These are phyloP conservation scores for Capsella rubella DNA, from an alignment of 441 rosid species.

Conservation along the genomic window DNA sequence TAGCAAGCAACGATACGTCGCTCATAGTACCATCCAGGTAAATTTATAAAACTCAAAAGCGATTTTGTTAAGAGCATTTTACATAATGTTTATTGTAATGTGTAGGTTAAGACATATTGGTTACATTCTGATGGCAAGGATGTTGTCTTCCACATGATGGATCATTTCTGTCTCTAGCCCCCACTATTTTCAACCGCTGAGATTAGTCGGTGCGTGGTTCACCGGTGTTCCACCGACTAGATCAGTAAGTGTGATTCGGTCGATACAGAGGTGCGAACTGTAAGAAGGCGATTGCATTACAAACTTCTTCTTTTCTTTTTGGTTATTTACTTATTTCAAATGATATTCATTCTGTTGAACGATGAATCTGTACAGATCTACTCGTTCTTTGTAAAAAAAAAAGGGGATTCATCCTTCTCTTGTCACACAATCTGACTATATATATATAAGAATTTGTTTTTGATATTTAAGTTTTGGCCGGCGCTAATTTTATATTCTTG, in stretches of 20 bases:
- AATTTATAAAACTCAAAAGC: constrained; percentile 44
- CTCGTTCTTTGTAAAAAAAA: constrained; percentile 21
- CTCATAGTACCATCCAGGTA: constrained; percentile 94
- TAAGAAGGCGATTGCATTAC: constrained; percentile 13
- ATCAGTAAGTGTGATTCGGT: background rate
- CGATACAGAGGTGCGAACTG: constrained; percentile 3
- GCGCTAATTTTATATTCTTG: background rate
- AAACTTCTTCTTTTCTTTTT: constrained; percentile 20
- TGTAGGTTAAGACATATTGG: constrained; percentile 89
- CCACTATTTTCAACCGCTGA: background rate
- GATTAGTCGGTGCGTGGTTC: background rate
- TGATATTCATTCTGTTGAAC: constrained; percentile 4
- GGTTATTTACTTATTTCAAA: constrained; percentile 7
- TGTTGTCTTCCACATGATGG: constrained; percentile 90
- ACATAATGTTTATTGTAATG: constrained; percentile 22
- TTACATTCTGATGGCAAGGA: constrained; percentile 90
- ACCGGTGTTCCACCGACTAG: background rate
- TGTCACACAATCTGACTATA: background rate
- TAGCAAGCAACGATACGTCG: constrained; percentile 77
- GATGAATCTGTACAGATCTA: constrained; percentile 31
- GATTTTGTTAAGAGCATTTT: background rate
- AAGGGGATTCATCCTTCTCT: background rate
- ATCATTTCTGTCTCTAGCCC: constrained; percentile 75
- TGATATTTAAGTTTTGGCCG: background rate
- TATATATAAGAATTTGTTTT: background rate